Percentiles rank a stretch among this genome's conserved stretches.
These are phyloP conservation scores for Immersiella caudata DNA, from an alignment of 495 filamentous ascomycete genomes.

Conservation along the genomic window DNA sequence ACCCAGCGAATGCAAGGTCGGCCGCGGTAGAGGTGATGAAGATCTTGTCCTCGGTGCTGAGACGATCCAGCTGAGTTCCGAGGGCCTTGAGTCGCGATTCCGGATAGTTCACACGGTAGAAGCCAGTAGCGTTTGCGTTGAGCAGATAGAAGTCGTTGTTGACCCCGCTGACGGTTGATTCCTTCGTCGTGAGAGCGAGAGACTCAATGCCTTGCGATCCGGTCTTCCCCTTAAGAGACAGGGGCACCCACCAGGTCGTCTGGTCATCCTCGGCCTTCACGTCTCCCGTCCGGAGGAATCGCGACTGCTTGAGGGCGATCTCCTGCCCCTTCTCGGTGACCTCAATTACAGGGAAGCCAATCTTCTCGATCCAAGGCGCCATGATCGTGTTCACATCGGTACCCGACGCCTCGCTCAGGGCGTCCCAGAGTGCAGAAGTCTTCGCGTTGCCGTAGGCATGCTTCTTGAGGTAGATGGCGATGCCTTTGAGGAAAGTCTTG, in stretches of 20 bases:
- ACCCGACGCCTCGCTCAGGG: slow-evolving; percentile 87
- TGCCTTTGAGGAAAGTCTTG: slow-evolving; percentile 83
- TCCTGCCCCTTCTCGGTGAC: slow-evolving; percentile 75
- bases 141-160: slow-evolving; percentile 88
- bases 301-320: slow-evolving; percentile 78
- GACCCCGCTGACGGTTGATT: slow-evolving; percentile 70
- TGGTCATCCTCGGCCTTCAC: slow-evolving; percentile 80
- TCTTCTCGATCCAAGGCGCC: slow-evolving; percentile 90
- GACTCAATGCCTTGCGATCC: slow-evolving; percentile 51
- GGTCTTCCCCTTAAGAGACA: slow-evolving; percentile 69
- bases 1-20: slow-evolving; percentile 83
- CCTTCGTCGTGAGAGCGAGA: slow-evolving; percentile 72
- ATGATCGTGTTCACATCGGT: slow-evolving; percentile 85
- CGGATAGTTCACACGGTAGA: slow-evolving; percentile 92
- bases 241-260: slow-evolving; percentile 95
- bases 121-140: slow-evolving; percentile 84
- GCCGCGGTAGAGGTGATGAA: slow-evolving; percentile 89
- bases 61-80: slow-evolving; percentile 67
- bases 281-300: slow-evolving; percentile 90
- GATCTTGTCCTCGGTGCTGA: slow-evolving; percentile 88
- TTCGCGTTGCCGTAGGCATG: slow-evolving; percentile 94
- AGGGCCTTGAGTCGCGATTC: slow-evolving; percentile 76
- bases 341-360: slow-evolving; percentile 90
- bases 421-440: slow-evolving; percentile 88
- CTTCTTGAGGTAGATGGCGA: slow-evolving; percentile 82